Percentiles rank a stretch among this genome's conserved stretches.
phyloP scores from a whole-genome alignment of 2,329 filamentous ascomycete species.

The Trichoderma koningiopsis region DNA sequence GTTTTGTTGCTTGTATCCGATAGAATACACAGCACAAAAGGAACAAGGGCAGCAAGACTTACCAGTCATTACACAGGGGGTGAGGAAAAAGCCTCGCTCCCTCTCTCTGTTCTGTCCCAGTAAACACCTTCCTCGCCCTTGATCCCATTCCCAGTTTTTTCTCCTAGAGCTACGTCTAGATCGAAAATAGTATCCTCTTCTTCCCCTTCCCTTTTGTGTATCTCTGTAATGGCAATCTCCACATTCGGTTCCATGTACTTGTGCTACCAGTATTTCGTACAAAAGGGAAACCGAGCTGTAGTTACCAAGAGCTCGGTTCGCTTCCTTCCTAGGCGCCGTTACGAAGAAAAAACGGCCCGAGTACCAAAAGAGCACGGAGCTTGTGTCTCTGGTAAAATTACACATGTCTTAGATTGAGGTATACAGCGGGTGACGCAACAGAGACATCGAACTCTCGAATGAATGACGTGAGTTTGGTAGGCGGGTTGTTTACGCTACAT shows the following conservation, averaged over 20 bases:
- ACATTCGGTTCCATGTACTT: background rate
- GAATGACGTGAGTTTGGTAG: background rate
- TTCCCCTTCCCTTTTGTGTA: background rate
- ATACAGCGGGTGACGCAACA: background rate
- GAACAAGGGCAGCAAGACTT: background rate
- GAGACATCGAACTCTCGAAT: background rate
- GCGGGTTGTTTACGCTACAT: background rate
- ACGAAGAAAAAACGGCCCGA: background rate
- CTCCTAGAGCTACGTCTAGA: background rate
- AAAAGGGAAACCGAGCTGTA: background rate
- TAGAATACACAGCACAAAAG: no score
- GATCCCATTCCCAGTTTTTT: background rate
- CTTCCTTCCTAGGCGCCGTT: background rate
- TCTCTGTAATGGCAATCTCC: background rate
- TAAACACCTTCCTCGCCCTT: background rate
- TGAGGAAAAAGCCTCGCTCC: background rate
- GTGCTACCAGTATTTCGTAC: background rate
- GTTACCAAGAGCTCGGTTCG: slow-evolving; percentile 11
- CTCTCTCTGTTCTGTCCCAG: background rate
- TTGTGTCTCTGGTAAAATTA: background rate
- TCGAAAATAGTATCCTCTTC: background rate
- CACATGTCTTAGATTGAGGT: background rate
- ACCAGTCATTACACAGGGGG: background rate
- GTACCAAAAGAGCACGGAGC: background rate
- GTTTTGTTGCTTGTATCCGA: background rate